Percentiles rank a stretch among this genome's conserved stretches.
Conservation (phyloP, 441 rosid genomes). For the Codiaeum variegatum region DNA sequence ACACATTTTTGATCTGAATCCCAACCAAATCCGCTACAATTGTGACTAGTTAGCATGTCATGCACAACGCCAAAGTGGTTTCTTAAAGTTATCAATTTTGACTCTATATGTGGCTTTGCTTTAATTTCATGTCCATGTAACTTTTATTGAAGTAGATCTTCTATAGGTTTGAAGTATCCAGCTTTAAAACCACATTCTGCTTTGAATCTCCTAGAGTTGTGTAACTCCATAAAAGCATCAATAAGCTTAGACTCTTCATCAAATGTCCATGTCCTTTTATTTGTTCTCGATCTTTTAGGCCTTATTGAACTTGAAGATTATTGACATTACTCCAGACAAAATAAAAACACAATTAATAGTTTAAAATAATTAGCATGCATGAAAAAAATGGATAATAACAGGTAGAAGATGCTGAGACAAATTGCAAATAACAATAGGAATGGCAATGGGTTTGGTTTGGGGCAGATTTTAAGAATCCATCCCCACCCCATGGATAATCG, state of each 20-base stretch:
- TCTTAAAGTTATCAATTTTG: neutral
- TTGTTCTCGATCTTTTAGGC: neutral
- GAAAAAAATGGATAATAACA: too few species aligned
- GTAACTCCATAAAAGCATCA: neutral
- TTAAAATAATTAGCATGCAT: too few species aligned
- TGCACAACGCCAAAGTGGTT: neutral
- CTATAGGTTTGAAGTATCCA: neutral
- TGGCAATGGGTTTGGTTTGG: too few species aligned
- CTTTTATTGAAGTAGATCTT: neutral
- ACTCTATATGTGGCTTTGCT: conserved; percentile 2
- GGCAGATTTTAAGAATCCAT: too few species aligned
- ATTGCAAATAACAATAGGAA: too few species aligned
- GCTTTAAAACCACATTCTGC: neutral
- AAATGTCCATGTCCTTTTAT: neutral
- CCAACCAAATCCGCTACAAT: neutral
- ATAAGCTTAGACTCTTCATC: neutral
- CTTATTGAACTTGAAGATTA: neutral
- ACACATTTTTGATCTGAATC: neutral
- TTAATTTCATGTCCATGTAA: neutral
- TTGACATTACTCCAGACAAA: too few species aligned
- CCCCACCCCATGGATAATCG: too few species aligned
- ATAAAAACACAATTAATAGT: too few species aligned
- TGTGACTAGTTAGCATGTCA: neutral
- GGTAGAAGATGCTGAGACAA: too few species aligned
- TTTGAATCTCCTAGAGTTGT: neutral